Evolutionary conservation across 2,329 filamentous ascomycete genomes (phyloP), one percentile per base, ranked within the genome.

Genomic region (Cucurbitaria berberidis): DNA sequence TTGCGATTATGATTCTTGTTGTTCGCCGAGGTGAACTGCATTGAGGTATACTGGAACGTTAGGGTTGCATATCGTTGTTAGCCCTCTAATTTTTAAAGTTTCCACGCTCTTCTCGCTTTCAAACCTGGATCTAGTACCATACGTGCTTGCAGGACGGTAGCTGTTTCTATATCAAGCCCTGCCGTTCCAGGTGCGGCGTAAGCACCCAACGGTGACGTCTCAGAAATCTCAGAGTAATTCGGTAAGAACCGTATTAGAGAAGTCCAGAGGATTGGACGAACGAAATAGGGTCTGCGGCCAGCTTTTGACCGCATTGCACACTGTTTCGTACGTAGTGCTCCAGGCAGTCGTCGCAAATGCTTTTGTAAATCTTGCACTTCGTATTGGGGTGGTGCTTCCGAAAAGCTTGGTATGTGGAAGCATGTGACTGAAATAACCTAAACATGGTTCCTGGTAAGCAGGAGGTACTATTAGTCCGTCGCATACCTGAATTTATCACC

Each of bases 31-130:
- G 26, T 42, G 22, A 35, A 36, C 9, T 24, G 26, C 27, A 42
- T n/a, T 22, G 10, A 16, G n/a, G 45, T 47, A 30, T 19, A 32
- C 35, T 47, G 45, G 40, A 38, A 47, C 45, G 15, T 42, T 34
- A 27, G 45, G 45, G 38, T 35, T 38, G 16, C 19, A 34, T 42
- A 48, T 26, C n/a, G 24, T 42, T 21, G 38, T 39, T 24, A 19
- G 32, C n/a, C 32, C 21, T 32, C 30, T 44, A 43, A 30, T 44
- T 11, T 7, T 5, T 16, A 18, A 24, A 3, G 3, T 32, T 49
- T 35, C 24, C 26, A 57, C 59, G 57, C 45, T 58, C 45, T 63
- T 49, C 42, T 63, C 61, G 63, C 56, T 59, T 63, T 66, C 46
- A 21, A 48, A 55, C 48, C 57, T 59, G 3, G 18, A 53, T 62